phyloP scores from a whole-genome alignment of 139 green algal genomes.

The Chlorella sorokiniana region DNA sequence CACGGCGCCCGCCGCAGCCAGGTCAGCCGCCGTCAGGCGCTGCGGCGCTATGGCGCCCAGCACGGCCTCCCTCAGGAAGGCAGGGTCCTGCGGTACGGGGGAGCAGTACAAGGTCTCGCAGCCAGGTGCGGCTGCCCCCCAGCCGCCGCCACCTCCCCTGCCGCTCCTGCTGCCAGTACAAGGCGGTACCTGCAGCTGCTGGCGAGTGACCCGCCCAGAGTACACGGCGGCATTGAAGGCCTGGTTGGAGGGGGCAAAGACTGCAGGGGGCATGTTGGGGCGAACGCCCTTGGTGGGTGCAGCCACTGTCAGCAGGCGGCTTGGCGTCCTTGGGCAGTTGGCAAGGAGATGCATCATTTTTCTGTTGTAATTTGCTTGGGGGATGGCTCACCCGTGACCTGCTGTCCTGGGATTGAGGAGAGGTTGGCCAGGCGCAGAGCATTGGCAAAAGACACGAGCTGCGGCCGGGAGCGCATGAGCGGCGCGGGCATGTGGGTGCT shows the following conservation, averaged over 20 bases:
- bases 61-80: neutral
- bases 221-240: constrained; percentile 19
- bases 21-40: neutral
- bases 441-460: constrained; percentile 20
- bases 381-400: constrained; percentile 6
- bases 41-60: constrained; percentile 1
- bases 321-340: neutral
- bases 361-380: neutral
- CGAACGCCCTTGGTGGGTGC: neutral
- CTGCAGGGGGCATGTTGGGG: neutral
- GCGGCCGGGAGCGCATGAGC: neutral
- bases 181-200: constrained; percentile 13
- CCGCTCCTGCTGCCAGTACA: neutral
- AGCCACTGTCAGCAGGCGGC: too few species aligned
- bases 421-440: constrained; percentile 22
- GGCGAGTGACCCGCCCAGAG: neutral
- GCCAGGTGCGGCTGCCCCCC: neutral
- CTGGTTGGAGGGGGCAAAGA: constrained; percentile 20
- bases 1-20: neutral
- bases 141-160: neutral
- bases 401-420: constrained; percentile 2
- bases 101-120: neutral
- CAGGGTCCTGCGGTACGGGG: constrained; percentile 1
- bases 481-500: neutral
- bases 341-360: neutral